Conservation (phyloP, 2,329 filamentous ascomycete species). For the Botrytis aclada region DNA sequence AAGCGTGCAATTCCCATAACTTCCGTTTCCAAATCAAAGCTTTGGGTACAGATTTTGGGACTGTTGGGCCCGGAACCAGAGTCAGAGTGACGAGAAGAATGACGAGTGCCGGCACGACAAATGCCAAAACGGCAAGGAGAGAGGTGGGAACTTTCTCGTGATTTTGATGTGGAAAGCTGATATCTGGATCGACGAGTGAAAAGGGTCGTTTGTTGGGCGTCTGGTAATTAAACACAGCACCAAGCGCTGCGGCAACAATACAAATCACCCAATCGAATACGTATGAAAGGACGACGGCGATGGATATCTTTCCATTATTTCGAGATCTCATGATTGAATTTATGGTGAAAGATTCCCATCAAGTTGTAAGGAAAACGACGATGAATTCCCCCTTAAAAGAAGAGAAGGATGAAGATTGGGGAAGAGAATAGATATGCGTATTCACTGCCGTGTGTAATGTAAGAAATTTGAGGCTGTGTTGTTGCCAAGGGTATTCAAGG, state of each 20-base stretch:
- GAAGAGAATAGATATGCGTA: neutral
- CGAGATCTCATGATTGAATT: conserved; percentile 10
- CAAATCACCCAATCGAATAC: conserved; percentile 18
- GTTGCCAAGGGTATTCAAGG: neutral
- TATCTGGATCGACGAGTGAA: conserved; percentile 68
- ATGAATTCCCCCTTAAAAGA: neutral
- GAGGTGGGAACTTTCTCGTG: conserved; percentile 69
- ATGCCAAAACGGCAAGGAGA: conserved; percentile 61
- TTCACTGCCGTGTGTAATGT: neutral
- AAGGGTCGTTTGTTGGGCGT: conserved; percentile 69
- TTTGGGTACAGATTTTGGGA: conserved; percentile 59
- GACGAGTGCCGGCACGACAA: conserved; percentile 63
- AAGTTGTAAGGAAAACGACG: neutral
- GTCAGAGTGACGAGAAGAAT: conserved; percentile 66
- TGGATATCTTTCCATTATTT: conserved; percentile 13
- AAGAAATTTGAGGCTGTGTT: conserved; percentile 6
- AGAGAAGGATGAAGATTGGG: neutral
- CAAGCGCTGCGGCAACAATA: conserved; percentile 10
- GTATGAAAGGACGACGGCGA: conserved; percentile 13
- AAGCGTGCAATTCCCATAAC: conserved; percentile 86
- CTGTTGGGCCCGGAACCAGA: conserved; percentile 70
- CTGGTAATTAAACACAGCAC: conserved; percentile 12
- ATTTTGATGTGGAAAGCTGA: conserved; percentile 69
- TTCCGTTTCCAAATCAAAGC: conserved; percentile 73
- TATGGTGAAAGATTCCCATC: conserved; percentile 4